Conservation (phyloP, 139 green algal genomes). For the Medakamo hakoo region DNA sequence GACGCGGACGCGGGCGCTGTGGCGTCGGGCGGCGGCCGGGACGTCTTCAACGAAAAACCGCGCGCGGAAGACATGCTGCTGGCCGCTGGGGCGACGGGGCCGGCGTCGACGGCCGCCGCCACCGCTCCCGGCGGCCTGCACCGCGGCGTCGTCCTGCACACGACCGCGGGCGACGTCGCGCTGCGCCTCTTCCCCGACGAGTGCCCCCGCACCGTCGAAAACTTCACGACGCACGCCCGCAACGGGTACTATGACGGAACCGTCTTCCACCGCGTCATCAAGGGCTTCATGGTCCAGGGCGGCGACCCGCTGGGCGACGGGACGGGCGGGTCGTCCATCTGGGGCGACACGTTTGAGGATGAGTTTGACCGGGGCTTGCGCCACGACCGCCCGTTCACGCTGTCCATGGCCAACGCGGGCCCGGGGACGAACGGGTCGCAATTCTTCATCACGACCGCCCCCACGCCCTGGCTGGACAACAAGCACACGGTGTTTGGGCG, state of each 20-base stretch:
- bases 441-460: conserved; percentile 85
- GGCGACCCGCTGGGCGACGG: conserved; percentile 79
- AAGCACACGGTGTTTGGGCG: conserved; percentile 62
- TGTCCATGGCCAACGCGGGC: conserved; percentile 83
- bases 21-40: conserved; percentile 21
- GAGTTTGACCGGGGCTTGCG: conserved; percentile 77
- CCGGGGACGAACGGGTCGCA: conserved; percentile 25
- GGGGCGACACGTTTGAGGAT: conserved; percentile 94
- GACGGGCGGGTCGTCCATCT: conserved; percentile 91
- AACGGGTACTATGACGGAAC: conserved; percentile 93
- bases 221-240: conserved; percentile 85
- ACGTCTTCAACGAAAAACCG: conserved; percentile 96
- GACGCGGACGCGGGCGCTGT: conserved; percentile 36
- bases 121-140: conserved; percentile 31
- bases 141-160: conserved; percentile 67
- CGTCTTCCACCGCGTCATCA: conserved; percentile 94
- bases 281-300: conserved; percentile 96
- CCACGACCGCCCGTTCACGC: conserved; percentile 70
- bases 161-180: conserved; percentile 72
- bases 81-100: conserved; percentile 8
- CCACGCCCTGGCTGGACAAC: conserved; percentile 62
- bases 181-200: conserved; percentile 87
- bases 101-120: neutral
- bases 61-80: conserved; percentile 39
- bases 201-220: conserved; percentile 90